phyloP scores from a whole-genome alignment of 169 alveolate genomes.

The Perkinsus chesapeaki region DNA sequence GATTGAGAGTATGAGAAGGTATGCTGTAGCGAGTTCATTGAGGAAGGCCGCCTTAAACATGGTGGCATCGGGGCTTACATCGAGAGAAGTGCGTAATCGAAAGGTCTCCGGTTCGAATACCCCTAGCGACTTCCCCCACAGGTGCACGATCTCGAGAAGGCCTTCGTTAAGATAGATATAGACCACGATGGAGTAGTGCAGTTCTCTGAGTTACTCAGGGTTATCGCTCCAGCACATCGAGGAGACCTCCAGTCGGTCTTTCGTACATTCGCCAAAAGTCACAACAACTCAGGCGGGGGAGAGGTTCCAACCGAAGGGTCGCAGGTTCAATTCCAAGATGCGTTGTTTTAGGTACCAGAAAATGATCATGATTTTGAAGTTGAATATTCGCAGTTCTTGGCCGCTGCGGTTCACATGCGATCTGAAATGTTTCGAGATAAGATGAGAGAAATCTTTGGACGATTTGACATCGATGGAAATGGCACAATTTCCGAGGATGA shows the following conservation, averaged over 20 bases:
- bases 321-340: neutral
- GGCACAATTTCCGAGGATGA: neutral
- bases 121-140: neutral
- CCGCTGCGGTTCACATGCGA: neutral
- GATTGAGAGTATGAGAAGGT: neutral
- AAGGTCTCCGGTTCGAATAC: neutral
- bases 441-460: neutral
- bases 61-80: neutral
- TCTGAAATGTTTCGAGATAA: neutral
- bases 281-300: neutral
- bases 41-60: neutral
- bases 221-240: neutral
- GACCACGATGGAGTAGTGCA: neutral
- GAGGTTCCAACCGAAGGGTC: neutral
- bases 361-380: neutral
- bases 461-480: neutral
- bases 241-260: neutral
- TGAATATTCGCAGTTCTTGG: neutral
- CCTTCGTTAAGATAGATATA: neutral
- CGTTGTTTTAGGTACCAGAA: neutral
- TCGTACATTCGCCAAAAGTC: neutral
- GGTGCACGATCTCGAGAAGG: neutral
- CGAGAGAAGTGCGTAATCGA: neutral
- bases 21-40: neutral
- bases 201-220: neutral